Evolutionary conservation across 2,329 filamentous ascomycete species (phyloP).

Genomic region (Emergomyces orientalis): DNA sequence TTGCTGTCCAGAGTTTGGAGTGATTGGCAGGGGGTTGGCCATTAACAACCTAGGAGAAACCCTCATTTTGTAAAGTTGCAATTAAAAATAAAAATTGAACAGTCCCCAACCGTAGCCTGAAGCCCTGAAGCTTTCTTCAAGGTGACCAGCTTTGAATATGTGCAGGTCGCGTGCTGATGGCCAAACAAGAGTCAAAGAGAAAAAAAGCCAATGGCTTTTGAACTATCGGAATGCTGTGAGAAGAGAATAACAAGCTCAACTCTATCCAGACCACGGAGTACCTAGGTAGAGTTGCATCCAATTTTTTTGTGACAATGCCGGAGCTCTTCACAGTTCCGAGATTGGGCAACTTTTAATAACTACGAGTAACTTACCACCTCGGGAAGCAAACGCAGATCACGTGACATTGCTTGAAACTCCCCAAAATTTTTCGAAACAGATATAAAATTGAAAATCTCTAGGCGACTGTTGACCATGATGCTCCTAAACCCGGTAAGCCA

Average conservation of each 20-base stretch:
- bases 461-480: background rate
- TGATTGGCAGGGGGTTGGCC: constrained; percentile 32
- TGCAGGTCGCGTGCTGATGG: background rate
- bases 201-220: background rate
- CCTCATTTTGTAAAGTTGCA: constrained; percentile 26
- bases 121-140: background rate
- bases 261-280: background rate
- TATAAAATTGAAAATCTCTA: background rate
- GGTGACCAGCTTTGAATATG: background rate
- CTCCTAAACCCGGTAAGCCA: background rate
- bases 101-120: background rate
- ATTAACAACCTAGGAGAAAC: constrained; percentile 29
- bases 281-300: background rate
- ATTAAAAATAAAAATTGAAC: background rate
- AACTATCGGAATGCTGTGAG: background rate
- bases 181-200: background rate
- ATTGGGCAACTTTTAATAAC: too few species aligned
- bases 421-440: too few species aligned
- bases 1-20: constrained; percentile 36
- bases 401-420: background rate
- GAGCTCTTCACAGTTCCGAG: background rate
- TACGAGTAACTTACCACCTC: too few species aligned
- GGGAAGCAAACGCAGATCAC: background rate
- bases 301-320: background rate
- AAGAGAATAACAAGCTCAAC: background rate